Evolutionary conservation across 2,329 filamentous ascomycete genomes (phyloP), one percentile per base, ranked within the genome.

Genomic region (Phyllosticta capitalensis): DNA sequence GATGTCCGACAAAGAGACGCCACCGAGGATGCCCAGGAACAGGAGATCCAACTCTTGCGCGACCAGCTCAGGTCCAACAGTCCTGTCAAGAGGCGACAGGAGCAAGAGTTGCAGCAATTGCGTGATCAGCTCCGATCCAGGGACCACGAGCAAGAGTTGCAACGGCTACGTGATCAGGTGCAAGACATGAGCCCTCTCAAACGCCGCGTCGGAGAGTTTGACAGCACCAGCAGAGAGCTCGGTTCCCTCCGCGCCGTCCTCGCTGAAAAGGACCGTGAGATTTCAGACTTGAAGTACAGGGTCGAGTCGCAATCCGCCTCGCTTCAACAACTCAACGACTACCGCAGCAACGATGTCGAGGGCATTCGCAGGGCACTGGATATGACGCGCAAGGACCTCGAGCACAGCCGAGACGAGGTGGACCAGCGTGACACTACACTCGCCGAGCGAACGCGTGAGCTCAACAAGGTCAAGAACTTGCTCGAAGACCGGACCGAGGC

Each of bases 111-210:
- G 38, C 65, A 69, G 30, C 65, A 72, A 54, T 64, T 74, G 28
- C 64, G 66, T 22, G 67, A 66, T 24, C 71, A 70, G 55, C 48
- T 58, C 45, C 10, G 49, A 9, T 48, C 55, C 26, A 67, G 22
- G n/a, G 19, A 58, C 22, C n/a, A 52, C 30, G 38, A 59, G 22
- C 30, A 55, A 22, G 52, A 59, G 20, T 5, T 59, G n/a, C 52
- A 59, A 49, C 9, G 21, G 10, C 12, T 55, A 3, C 57, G 52
- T n/a, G 63, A 67, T 28, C 69, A 71, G 28, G 68, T 71, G 12
- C 65, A 65, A 9, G 68, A 72, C 55, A 70, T 72, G 30, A 70
- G 71, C 56, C 70, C 70, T 2, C 62, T 73, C 9, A 70, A 72
- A 56, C 70, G 64, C 51, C 59, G 71, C 17, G 69, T 67, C 21